A percentile compares a stretch with the other conserved stretches of the same genome.
phyloP scores from a whole-genome alignment of 176 grass and related monocot species.

The Sorghum bicolor region Sorghum_bicolor_NCBIv3 NC_012878.2:7579501-7580000 shows the following conservation, averaged over 20 bases:
- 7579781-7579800: neutral
- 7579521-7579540: neutral
- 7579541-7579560: neutral
- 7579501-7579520: conserved; percentile 58
- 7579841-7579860: neutral
- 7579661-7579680: neutral
- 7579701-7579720: neutral
- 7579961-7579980: too few relatives aligned
- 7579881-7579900: too few relatives aligned
- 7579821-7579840: neutral
- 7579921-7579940: too few relatives aligned
- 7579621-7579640: neutral
- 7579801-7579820: neutral
- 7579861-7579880: neutral
- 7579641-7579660: neutral
- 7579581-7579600: neutral
- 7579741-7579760: neutral
- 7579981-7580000: too few relatives aligned
- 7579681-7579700: neutral
- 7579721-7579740: neutral
- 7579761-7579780: neutral
- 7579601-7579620: neutral
- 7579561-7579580: neutral
- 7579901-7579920: too few relatives aligned
- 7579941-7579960: too few relatives aligned